phyloP scores from a whole-genome alignment of 177 flowering plant species.

The Vitis hybrid region DNA sequence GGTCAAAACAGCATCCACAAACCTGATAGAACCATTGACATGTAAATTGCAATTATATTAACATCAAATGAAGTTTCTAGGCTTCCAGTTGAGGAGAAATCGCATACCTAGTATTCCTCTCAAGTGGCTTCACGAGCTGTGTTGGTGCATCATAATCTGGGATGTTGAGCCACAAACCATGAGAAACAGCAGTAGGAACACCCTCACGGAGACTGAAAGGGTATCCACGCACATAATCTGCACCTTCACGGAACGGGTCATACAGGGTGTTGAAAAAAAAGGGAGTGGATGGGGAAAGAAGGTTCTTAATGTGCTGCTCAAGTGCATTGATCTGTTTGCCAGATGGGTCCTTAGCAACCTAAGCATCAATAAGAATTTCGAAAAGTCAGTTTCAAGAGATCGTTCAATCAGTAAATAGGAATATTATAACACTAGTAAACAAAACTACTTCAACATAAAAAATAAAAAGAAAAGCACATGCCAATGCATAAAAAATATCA shows the following conservation, averaged over 20 bases:
- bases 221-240: constrained; percentile 83
- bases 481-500: not conserved
- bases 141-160: constrained; percentile 88
- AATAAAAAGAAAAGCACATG: not conserved
- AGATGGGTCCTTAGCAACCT: constrained; percentile 78
- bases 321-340: constrained; percentile 65
- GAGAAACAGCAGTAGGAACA: constrained; percentile 76
- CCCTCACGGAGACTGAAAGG: constrained; percentile 87
- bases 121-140: constrained; percentile 76
- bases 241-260: constrained; percentile 71
- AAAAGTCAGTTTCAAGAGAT: too few species aligned
- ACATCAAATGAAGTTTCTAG: too few species aligned
- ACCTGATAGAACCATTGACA: constrained; percentile 26
- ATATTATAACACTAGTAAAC: not conserved
- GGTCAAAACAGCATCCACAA: constrained; percentile 62
- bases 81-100: not conserved
- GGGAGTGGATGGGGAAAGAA: constrained; percentile 69
- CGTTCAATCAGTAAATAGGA: too few species aligned
- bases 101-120: constrained; percentile 55
- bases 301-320: constrained; percentile 73
- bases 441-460: not conserved
- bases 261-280: constrained; percentile 82
- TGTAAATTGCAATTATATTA: not conserved
- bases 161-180: constrained; percentile 85
- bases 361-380: not conserved